Evolutionary conservation across 1,284 basidiomycete species (phyloP), one percentile per base, ranked within the genome.

Genomic region (Heterobasidion parviporum): DNA sequence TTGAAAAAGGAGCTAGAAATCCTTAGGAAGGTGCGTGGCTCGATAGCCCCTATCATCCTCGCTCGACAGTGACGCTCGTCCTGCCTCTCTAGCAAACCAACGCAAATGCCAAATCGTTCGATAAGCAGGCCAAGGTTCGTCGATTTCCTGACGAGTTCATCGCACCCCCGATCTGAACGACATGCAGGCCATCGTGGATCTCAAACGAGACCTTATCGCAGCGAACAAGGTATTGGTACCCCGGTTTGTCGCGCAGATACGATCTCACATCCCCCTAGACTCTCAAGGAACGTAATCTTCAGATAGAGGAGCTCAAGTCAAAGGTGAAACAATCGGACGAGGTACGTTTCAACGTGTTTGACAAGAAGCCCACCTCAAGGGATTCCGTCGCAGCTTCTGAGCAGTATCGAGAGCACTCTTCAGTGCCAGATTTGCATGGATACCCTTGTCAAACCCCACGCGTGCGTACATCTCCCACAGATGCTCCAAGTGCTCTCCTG

Each of bases 391-490:
- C 55, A 87, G 84, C 68, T 81, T 48, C 68, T 87, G 8, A 65
- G 73, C 15, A 71, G 70, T 6, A 74, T 88, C 34, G 86, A 88
- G 67, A 64, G 67, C 34, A 75, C 78, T 44, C 64, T 86, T 16
- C 81, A 81, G 60, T 89, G 87, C 64, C 85, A 87, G 63, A 86
- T 89, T 36, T 89, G 87, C 63, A 83, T 88, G 72, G 87, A 89
- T 18, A 66, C 82, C 14, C 68, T 88, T 8, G 63, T 74, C 48
- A 79, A 78, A 60, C 87, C 87, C 32, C 83, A 78, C 63, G 78
- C 78, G 87, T 89, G 66, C 59, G 84, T 77, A 49, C 10, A 14
- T n/a, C 47, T 51, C 8, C 5, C 26, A 26, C 5, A 3, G 26
- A 26, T 26, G 10, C 14, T 10, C 16, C 18, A 38, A 14, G 16